Evolutionary conservation across 2,329 filamentous ascomycete species (phyloP), one percentile per base, ranked within the genome.

Genomic region (Colletotrichum costaricense): DNA sequence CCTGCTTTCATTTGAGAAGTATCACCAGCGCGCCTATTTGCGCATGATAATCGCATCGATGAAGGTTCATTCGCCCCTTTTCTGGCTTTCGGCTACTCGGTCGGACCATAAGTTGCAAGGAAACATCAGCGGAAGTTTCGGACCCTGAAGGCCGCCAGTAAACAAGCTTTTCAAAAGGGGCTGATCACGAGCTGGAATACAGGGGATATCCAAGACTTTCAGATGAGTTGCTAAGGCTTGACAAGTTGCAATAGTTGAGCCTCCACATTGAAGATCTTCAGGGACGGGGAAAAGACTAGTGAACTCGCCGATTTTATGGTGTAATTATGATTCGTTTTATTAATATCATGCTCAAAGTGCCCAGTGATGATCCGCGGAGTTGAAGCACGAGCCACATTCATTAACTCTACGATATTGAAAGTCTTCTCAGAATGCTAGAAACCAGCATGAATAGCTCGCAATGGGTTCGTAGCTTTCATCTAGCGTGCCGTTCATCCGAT

Each of bases 401-500:
- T 9, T 11, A 59, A 59, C 57, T 42, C 24, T 33, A 14, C 12
- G 38, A 24, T 19, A 63, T 52, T 22, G 19, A 33, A 11, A 16
- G 12, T 3, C 9, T 49, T 52, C 14, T 35, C 2, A 33, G n/a
- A 11, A 16, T 7, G 7, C 56, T 42, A 16, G n/a, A 14, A 26
- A 42, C 16, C 33, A n/a, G 5, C 30, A 9, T 22, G 33, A 42
- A 38, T 11, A 12, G 6, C 57, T 26, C 33, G 2, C n/a, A 5
- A 22, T 28, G 35, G 16, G 22, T 11, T 19, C 52, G 9, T 42
- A 28, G 65, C 42, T 22, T n/a, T 35, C 35, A 38, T 7, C 35
- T 19, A 46, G 22, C 33, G 24, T 65, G 59, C 67, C 60, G 67
- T 38, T 69, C 67, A 57, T 69, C 67, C 59, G 67, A 65, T 49